Conservation (phyloP, 129 eudicot genomes). For the Helianthus tuberosus region DNA sequence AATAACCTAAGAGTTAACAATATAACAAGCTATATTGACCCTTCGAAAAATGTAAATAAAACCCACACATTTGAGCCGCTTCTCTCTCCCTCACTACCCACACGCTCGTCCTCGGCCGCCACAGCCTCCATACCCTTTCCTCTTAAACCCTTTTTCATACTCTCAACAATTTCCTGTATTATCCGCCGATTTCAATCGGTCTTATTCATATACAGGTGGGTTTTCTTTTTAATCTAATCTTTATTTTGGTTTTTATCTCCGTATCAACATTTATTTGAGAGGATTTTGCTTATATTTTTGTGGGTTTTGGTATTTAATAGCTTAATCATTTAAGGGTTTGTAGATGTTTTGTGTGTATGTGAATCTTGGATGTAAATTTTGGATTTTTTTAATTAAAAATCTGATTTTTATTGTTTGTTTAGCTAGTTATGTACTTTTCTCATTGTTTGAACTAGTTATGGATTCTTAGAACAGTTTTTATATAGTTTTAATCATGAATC, state of each 20-base stretch:
- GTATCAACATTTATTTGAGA: slow-evolving; percentile 12
- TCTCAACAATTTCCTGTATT: slow-evolving; percentile 20
- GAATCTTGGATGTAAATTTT: neutral
- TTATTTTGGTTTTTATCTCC: neutral
- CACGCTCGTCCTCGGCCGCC: slow-evolving; percentile 39
- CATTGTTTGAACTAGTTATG: slow-evolving; percentile 12
- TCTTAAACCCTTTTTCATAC: slow-evolving; percentile 12
- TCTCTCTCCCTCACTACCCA: slow-evolving; percentile 25
- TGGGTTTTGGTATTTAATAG: slow-evolving; percentile 3
- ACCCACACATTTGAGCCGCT: slow-evolving; percentile 19
- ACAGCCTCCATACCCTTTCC: slow-evolving; percentile 25
- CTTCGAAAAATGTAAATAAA: slow-evolving; percentile 13
- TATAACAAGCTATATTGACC: slow-evolving; percentile 1
- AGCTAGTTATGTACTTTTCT: neutral
- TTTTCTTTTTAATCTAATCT: slow-evolving; percentile 12
- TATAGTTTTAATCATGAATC: too few relatives aligned
- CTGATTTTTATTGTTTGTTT: neutral
- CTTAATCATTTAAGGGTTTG: neutral
- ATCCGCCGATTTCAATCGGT: slow-evolving; percentile 40
- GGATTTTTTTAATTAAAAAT: neutral
- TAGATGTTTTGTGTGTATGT: neutral
- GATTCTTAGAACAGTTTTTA: neutral
- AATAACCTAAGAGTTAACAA: slow-evolving; percentile 34
- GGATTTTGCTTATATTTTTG: slow-evolving; percentile 23
- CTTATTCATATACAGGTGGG: slow-evolving; percentile 31